Percentiles rank a stretch among this genome's conserved stretches.
phyloP scores from a whole-genome alignment of 2,329 filamentous ascomycete genomes.

The Cyphellophora attinorum region DNA sequence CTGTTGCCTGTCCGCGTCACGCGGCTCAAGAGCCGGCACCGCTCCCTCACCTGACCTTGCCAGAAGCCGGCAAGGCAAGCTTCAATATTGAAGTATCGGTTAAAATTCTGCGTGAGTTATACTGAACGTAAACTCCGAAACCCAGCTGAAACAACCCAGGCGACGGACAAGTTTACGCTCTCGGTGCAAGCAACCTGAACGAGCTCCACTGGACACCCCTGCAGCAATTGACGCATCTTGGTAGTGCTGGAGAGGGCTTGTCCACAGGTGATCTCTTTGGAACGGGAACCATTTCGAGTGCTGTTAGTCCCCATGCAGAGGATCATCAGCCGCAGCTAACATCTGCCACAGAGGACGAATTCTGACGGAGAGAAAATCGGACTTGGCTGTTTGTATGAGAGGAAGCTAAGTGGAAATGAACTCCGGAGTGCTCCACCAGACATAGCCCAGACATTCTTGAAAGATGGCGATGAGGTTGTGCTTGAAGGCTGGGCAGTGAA shows the following conservation, averaged over 20 bases:
- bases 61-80: constrained; percentile 3
- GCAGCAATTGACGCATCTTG: constrained; percentile 16
- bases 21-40: constrained; percentile 5
- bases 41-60: constrained; percentile 6
- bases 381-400: constrained; percentile 8
- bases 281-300: constrained; percentile 18
- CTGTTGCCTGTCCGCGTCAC: constrained; percentile 4
- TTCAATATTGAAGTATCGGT: constrained; percentile 6
- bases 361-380: constrained; percentile 6
- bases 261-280: constrained; percentile 18
- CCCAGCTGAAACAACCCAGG: not conserved
- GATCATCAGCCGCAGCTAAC: too few relatives aligned
- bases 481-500: constrained; percentile 5
- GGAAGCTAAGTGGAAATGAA: constrained; percentile 2
- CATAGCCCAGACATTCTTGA: constrained; percentile 6
- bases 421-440: constrained; percentile 3
- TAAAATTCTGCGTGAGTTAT: constrained; percentile 1
- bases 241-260: constrained; percentile 16
- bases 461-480: constrained; percentile 10
- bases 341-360: constrained; percentile 4
- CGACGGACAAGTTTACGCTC: constrained; percentile 13
- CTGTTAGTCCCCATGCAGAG: not conserved
- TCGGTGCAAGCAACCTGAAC: constrained; percentile 17
- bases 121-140: not conserved
- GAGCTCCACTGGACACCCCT: constrained; percentile 20